Evolutionary conservation across 73 alveolate genomes (phyloP).

Genomic region (Uronychia binucleata): DNA sequence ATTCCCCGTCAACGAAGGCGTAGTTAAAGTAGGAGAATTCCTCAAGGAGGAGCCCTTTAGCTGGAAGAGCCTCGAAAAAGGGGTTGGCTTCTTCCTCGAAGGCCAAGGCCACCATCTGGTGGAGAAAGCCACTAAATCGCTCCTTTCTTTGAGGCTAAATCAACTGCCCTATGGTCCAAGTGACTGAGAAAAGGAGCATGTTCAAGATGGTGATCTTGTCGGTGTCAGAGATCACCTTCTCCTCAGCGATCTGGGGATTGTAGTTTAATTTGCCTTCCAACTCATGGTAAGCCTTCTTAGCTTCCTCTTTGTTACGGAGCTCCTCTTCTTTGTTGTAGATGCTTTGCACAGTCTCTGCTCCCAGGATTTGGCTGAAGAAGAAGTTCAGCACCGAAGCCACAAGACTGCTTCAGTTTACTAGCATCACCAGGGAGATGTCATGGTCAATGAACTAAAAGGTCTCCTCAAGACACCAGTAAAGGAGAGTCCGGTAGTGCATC

Average conservation of each 20-base stretch:
- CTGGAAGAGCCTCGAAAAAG: not conserved
- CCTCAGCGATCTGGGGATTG: not conserved
- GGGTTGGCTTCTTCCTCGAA: not conserved
- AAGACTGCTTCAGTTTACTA: constrained; percentile 47
- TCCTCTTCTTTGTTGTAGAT: not conserved
- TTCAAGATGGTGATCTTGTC: not conserved
- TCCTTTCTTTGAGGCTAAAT: constrained; percentile 1
- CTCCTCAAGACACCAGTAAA: not conserved
- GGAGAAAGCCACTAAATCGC: not conserved
- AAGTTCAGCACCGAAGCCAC: not conserved
- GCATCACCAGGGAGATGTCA: constrained; percentile 10
- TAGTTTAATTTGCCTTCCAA: not conserved
- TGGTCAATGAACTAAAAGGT: not conserved
- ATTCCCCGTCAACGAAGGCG: not conserved
- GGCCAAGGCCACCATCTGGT: not conserved
- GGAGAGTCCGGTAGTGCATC: not conserved
- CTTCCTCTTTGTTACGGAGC: not conserved
- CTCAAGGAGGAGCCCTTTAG: not conserved
- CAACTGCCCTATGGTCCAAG: constrained; percentile 19
- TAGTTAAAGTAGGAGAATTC: not conserved
- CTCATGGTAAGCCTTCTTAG: not conserved
- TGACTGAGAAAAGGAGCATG: not conserved
- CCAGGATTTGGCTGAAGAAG: not conserved
- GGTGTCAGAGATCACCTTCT: not conserved
- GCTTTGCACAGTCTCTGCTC: not conserved